Base-by-base conservation (phyloP, 129 eudicot genomes). In the Saussurea involucrata region DNA sequence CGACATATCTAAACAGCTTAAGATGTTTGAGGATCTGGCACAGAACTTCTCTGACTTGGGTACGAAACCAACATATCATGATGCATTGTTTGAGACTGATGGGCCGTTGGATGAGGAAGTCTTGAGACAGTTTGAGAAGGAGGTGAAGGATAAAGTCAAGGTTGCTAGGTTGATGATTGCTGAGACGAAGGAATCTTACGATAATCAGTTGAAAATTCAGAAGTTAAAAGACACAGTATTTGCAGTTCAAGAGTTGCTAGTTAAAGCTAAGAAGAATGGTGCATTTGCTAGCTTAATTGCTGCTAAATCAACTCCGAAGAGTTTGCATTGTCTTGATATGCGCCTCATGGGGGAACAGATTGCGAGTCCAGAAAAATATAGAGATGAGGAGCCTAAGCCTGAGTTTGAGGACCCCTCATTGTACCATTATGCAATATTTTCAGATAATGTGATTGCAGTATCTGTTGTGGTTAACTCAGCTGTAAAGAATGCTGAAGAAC, bases 281-380 rank as follows among this genome's bases (percentile, higher is more conserved):
- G 97, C 93, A 17, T 82, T 87, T 82, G 95, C 97, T 68, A 93
- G 96, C 87, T 42, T 80, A 57, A 87, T 93, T 82, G 90, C 98
- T 29, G 95, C 98, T 10, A 93, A 88, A 73, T 93, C 98, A 29
- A 91, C 93, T 66, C 98, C 98, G 6, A 93, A 93, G 85, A 93
- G 98, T 77, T 85, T 93, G 92, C 98, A 93, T 85, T 93, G 98
- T 81, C 88, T 93, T 77, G 96, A 96, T 8, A 93, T 93, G 98
- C 87, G 95, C 67, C 95, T 93, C 55, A 86, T 93, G 92, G 97
- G 84, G 77, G 98, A 93, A 80, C 86, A 90, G 76, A 93, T 93
- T 58, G 83, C 88, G 5, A 80, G 78, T 74, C 98, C 98, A 0
- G 89, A 90, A 66, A 85, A 83, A 72, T 93, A 88, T 71, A 83